Evolutionary conservation across 208 protist species (phyloP), one percentile per base, ranked within the genome.

Genomic region (Acanthamoeba sp.): DNA sequence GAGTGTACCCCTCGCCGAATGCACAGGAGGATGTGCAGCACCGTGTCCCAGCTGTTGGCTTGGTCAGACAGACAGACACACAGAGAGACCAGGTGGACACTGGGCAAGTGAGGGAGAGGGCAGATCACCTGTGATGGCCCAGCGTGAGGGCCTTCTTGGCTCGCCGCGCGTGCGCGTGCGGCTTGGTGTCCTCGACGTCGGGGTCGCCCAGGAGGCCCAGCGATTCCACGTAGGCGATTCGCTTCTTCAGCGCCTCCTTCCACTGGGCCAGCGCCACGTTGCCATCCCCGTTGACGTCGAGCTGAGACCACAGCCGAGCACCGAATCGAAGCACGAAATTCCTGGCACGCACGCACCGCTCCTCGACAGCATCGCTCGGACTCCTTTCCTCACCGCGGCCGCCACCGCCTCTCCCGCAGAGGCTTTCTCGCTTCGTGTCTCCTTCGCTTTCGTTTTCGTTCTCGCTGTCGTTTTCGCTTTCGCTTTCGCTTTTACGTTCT

Each of bases 21-120:
- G 32, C 82, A 57, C 2, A 64, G 2, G 5, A 89, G 29, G 2
- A 89, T 59, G 29, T 89, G 55, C 2, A 89, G 27, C 40, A 64
- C 82, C 1, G 55, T 38, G 9, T 89, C 82, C 82, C 82, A 82
- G 38, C 71, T 82, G 71, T 18, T n/a, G n/a, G n/a, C n/a, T n/a
- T n/a, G n/a, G n/a, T n/a, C n/a, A n/a, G n/a, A n/a, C n/a, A n/a
- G n/a, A n/a, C n/a, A n/a, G n/a, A n/a, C n/a, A n/a, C n/a, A n/a
- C n/a, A n/a, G n/a, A n/a, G n/a, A n/a, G n/a, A n/a, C n/a, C n/a
- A n/a, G n/a, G n/a, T n/a, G n/a, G n/a, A 78, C 27, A n/a, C n/a
- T n/a, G n/a, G n/a, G n/a, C n/a, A n/a, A n/a, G n/a, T n/a, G n/a
- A n/a, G 36, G 38, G 40, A 36, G 71, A 38, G 29, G 32, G 20